Percentiles rank a stretch among this genome's conserved stretches.
phyloP scores from a whole-genome alignment of 1,139 yeast species.

The Geotrichum restrictum region DNA sequence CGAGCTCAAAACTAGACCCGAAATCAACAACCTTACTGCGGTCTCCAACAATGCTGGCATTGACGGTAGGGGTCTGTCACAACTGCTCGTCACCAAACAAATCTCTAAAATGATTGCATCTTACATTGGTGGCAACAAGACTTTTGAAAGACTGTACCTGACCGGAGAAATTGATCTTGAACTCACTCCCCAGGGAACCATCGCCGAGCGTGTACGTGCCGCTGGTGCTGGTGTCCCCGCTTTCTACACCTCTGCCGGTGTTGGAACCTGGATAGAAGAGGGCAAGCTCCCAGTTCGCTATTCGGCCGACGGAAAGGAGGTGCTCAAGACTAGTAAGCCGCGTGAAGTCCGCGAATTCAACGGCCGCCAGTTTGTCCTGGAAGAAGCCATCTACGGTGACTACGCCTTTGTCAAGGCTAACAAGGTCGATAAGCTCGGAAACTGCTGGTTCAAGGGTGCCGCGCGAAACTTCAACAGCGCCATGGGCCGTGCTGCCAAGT shows the following conservation, averaged over 20 bases:
- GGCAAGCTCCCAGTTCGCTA: slow-evolving; percentile 49
- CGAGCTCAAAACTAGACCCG: slow-evolving; percentile 39
- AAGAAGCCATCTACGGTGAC: slow-evolving; percentile 46
- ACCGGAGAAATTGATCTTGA: slow-evolving; percentile 47
- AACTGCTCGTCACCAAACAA: slow-evolving; percentile 45
- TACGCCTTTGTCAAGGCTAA: slow-evolving; percentile 49
- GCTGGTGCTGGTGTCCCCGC: slow-evolving; percentile 53
- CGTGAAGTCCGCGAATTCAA: slow-evolving; percentile 45
- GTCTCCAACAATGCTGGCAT: slow-evolving; percentile 53
- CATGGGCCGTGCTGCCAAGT: slow-evolving; percentile 47
- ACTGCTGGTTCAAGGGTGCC: slow-evolving; percentile 48
- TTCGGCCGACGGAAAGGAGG: slow-evolving; percentile 34
- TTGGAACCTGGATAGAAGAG: slow-evolving; percentile 50
- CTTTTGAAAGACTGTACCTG: slow-evolving; percentile 44
- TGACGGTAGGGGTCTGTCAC: slow-evolving; percentile 46
- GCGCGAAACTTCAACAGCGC: slow-evolving; percentile 48
- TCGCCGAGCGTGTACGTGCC: slow-evolving; percentile 51
- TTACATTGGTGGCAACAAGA: slow-evolving; percentile 48
- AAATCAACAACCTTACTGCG: slow-evolving; percentile 43
- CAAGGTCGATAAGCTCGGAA: slow-evolving; percentile 48
- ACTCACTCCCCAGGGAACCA: slow-evolving; percentile 50
- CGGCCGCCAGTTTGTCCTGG: slow-evolving; percentile 46
- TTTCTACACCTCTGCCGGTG: slow-evolving; percentile 50
- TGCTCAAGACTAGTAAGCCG: slow-evolving; percentile 41
- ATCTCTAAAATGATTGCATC: slow-evolving; percentile 48